phyloP scores from a whole-genome alignment of 108 stramenopile species.

The Aureococcus anophagefferens region DNA sequence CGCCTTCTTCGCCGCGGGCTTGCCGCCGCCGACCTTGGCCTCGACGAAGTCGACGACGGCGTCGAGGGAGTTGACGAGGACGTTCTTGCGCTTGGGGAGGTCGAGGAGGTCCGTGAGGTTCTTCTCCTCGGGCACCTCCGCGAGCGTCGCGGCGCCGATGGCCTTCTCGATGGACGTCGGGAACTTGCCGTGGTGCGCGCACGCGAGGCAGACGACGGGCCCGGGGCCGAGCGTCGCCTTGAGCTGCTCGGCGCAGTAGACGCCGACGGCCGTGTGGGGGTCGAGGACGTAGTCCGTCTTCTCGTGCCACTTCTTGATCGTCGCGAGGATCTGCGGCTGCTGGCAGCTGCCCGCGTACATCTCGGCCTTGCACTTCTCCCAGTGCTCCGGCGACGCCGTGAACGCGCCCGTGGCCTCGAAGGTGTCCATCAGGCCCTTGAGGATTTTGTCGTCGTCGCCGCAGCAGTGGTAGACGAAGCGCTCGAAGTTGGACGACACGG shows the following conservation, averaged over 20 bases:
- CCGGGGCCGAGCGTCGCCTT: conserved; percentile 45
- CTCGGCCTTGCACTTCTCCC: conserved; percentile 67
- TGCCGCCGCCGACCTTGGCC: not conserved
- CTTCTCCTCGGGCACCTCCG: not conserved
- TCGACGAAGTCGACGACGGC: conserved; percentile 5
- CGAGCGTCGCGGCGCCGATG: conserved; percentile 22
- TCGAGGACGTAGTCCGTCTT: conserved; percentile 82
- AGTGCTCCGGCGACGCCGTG: conserved; percentile 60
- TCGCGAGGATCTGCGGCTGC: conserved; percentile 65
- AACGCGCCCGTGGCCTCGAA: conserved; percentile 87
- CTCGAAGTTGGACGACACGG: conserved; percentile 95
- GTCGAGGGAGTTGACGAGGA: conserved; percentile 1
- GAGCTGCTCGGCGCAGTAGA: conserved; percentile 65
- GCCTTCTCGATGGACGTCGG: conserved; percentile 70
- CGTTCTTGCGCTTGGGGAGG: conserved; percentile 9
- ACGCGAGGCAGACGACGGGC: conserved; percentile 72
- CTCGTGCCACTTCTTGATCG: conserved; percentile 66
- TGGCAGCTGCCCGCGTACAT: conserved; percentile 74
- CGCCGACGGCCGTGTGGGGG: conserved; percentile 93
- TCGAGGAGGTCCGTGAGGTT: conserved; percentile 4
- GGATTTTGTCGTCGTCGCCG: conserved; percentile 68
- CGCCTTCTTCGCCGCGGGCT: no score
- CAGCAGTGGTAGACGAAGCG: conserved; percentile 85
- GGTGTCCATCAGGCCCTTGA: conserved; percentile 73
- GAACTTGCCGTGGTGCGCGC: conserved; percentile 96